Evolutionary conservation across 306 rosid genomes (phyloP).

Genomic region (Dryas alaskensis): DNA sequence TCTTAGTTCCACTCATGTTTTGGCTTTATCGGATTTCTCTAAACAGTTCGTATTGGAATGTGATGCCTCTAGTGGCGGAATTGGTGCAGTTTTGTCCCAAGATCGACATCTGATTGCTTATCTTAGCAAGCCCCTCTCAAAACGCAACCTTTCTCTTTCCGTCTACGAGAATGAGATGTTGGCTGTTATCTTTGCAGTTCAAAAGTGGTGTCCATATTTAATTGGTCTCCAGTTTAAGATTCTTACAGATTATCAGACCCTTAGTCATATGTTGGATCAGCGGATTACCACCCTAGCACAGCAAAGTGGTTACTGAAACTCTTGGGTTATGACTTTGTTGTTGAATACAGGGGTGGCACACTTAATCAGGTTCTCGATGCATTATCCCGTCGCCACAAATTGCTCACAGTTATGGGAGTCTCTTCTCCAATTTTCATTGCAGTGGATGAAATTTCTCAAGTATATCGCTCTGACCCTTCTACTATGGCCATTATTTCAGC

Average conservation of each 20-base stretch:
- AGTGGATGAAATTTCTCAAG: background rate
- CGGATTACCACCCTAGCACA: background rate
- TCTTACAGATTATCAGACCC: background rate
- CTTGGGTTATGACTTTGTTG: background rate
- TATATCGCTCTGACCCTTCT: background rate
- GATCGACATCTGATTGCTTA: background rate
- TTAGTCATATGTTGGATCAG: background rate
- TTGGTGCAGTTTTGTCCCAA: background rate
- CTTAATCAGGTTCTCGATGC: background rate
- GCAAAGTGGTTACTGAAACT: conserved; percentile 9
- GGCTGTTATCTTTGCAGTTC: background rate
- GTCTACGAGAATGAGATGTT: background rate
- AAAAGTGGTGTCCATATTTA: background rate
- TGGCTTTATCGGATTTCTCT: conserved; percentile 1
- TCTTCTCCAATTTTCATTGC: background rate
- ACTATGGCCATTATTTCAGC: background rate
- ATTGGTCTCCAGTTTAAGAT: background rate
- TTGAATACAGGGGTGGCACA: background rate
- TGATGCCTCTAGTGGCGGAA: background rate
- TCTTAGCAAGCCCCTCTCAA: background rate
- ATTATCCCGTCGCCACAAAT: background rate
- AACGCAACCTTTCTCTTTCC: background rate
- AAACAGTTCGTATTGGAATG: background rate
- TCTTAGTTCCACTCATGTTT: background rate
- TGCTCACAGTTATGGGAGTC: background rate